phyloP scores from a whole-genome alignment of 441 rosid species.

The Adansonia rubrostipa region DNA sequence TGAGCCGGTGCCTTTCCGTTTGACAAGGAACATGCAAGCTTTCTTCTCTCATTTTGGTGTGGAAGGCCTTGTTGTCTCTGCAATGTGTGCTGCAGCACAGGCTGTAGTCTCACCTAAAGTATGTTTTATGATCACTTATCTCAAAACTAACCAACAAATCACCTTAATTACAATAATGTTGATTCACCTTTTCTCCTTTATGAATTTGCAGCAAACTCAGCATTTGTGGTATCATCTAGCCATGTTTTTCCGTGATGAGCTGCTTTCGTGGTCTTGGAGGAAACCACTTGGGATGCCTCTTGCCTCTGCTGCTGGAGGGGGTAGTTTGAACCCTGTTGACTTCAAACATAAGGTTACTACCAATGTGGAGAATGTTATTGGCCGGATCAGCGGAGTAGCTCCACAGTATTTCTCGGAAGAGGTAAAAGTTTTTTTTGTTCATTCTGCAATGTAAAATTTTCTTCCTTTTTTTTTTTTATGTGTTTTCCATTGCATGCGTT shows the following conservation, averaged over 20 bases:
- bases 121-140: constrained; percentile 27
- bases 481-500: not conserved
- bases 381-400: constrained; percentile 76
- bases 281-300: constrained; percentile 73
- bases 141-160: not conserved
- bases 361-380: constrained; percentile 80
- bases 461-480: not conserved
- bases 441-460: not conserved
- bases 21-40: constrained; percentile 93
- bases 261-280: constrained; percentile 96
- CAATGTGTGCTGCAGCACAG: constrained; percentile 93
- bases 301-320: constrained; percentile 59
- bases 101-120: constrained; percentile 91
- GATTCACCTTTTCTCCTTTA: not conserved
- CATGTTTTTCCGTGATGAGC: constrained; percentile 98
- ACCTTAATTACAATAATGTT: not conserved
- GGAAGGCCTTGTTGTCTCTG: constrained; percentile 90
- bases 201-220: constrained; percentile 71
- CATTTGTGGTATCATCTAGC: constrained; percentile 94
- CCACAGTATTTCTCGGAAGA: constrained; percentile 85
- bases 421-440: constrained; percentile 45
- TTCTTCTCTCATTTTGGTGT: constrained; percentile 96
- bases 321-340: constrained; percentile 67
- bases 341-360: constrained; percentile 75
- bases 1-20: constrained; percentile 95